Evolutionary conservation across 2,329 filamentous ascomycete species (phyloP), one percentile per base, ranked within the genome.

Genomic region (Scopulariopsis brevicaulis): DNA sequence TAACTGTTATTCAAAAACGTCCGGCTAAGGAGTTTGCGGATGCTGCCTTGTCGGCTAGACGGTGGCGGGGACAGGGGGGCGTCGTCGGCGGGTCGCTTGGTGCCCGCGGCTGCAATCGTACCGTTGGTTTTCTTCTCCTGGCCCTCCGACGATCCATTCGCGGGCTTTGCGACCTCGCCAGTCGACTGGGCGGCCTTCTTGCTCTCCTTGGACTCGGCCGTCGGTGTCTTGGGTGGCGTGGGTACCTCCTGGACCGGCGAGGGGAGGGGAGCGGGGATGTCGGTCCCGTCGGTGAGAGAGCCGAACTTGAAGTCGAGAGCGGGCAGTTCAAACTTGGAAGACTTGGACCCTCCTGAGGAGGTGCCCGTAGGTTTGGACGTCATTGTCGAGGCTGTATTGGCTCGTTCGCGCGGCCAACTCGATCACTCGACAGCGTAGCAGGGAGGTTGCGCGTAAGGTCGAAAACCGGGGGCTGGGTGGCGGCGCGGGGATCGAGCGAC

Each of bases 201-300:
- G 62, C 62, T 59, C 63, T 64, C 32, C 18, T 66, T 64, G 50
- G 65, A 64, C 34, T 63, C 59, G 53, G 59, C 57, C 32, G 61
- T 55, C 43, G 65, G 64, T 50, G 71, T 69, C 61, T 70, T 69
- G 40, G 77, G 74, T 60, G 74, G 75, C 58, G 74, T 73, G 52
- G 73, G 73, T 48, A 74, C 72, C 66, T 80, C 76, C 63, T 74
- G 69, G 57, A 77, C 69, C 53, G 81, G 81, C 54, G 80, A 83
- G 20, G 80, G 79, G 53, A 72, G 73, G 25, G 81, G 81, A 34
- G 81, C 78, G 51, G 81, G 81, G 62, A 84, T 84, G 65, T 81
- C 66, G 66, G 81, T 84, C 57, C 81, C 81, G 48, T 84, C 81
- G 51, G 81, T 84, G 65, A 84, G 72, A 53, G 77, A 81, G 60